Evolutionary conservation across 2,329 filamentous ascomycete species (phyloP), one percentile per base, ranked within the genome.

Genomic region (Sphaerulina populicola): DNA sequence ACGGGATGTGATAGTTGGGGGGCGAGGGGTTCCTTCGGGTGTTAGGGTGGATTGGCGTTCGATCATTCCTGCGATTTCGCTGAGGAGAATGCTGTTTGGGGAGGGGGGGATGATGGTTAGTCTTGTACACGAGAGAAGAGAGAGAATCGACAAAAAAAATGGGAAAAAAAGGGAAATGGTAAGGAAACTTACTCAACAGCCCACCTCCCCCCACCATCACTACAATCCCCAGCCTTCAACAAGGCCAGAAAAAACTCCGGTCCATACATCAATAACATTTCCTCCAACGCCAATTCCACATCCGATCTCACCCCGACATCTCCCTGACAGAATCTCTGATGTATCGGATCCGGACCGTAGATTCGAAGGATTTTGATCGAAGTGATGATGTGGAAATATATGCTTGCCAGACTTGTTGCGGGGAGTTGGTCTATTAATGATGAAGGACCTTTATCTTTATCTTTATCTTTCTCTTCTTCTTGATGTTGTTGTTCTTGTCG

Each of bases 271-370:
- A 68, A 55, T 12, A 67, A 46, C 50, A 65, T 58, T 54, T 68
- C 66, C 48, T 68, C 62, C 14, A 58, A 59, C 5, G 62, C 63
- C 21, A 68, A 47, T 48, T 68, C 65, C 23, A 66, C 58, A 44
- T 68, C 65, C 14, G 55, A 58, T n/a, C 64, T 48, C 18, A 52
- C 51, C 35, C 56, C 54, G 5, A 55, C 39, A 46, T 64, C 60
- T 8, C 56, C 61, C 1, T 49, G 49, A 3, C 44, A 46, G 36
- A 47, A 56, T 1, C 41, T 51, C 31, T 50, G 53, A 23, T 61
- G 56, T 15, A 65, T 59, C 2, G 48, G 48, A n/a, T 54, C 51
- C 8, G 65, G 64, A 7, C 65, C 65, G 15, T 63, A 57, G 36
- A 62, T 60, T 2, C 66, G 55, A 14, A 68, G 47, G 18, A 67